phyloP scores from a whole-genome alignment of 2,329 filamentous ascomycete genomes.

The Cytospora piceicola region DNA sequence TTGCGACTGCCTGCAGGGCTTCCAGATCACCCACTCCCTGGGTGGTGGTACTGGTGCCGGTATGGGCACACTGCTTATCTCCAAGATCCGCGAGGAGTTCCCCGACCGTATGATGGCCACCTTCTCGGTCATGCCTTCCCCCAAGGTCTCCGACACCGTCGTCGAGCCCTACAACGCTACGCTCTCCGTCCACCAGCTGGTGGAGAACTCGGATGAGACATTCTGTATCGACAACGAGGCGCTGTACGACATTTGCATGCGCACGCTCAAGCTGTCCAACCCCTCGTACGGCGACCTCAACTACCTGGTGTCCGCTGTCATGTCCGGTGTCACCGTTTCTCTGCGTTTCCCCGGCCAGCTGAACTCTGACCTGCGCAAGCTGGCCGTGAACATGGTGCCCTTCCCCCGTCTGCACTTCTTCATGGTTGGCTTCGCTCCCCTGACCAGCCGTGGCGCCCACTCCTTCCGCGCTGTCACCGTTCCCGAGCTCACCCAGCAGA shows the following conservation, averaged over 20 bases:
- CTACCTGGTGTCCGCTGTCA: slow-evolving; percentile 98
- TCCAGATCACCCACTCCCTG: slow-evolving; percentile 99
- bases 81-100: slow-evolving; percentile 99
- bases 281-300: slow-evolving; percentile 99
- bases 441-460: slow-evolving; percentile 83
- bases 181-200: slow-evolving; percentile 96
- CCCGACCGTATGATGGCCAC: slow-evolving; percentile 99
- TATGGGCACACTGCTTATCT: slow-evolving; percentile 99
- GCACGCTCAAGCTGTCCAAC: slow-evolving; percentile 97
- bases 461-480: slow-evolving; percentile 98
- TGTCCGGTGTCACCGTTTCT: slow-evolving; percentile 98
- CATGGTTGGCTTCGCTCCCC: slow-evolving; percentile 99
- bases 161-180: slow-evolving; percentile 99
- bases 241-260: slow-evolving; percentile 99
- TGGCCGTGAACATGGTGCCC: slow-evolving; percentile 99
- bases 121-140: slow-evolving; percentile 97
- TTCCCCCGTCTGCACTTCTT: slow-evolving; percentile 99
- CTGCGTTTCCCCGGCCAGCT: slow-evolving; percentile 99
- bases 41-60: slow-evolving; percentile 99
- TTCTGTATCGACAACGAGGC: slow-evolving; percentile 99
- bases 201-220: slow-evolving; percentile 99
- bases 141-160: slow-evolving; percentile 99
- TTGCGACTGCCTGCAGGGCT: slow-evolving; percentile 99
- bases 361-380: slow-evolving; percentile 99
- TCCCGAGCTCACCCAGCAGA: slow-evolving; percentile 98